Conservation (phyloP, 1,284 basidiomycete species). For the Cryptococcus sp. region DNA sequence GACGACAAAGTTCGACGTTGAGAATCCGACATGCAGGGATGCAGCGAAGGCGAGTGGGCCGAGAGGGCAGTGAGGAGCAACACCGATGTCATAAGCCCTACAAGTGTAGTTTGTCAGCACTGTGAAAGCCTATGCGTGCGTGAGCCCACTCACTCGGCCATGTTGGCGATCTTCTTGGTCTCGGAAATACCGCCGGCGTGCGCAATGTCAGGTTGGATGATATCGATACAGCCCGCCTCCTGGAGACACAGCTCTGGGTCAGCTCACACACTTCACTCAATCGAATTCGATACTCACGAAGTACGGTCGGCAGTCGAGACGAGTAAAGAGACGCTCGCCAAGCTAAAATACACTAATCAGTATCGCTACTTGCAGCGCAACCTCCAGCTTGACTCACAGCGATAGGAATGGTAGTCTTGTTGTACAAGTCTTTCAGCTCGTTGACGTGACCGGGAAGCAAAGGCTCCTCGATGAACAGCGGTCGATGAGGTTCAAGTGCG, state of each 20-base stretch:
- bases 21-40: slow-evolving; percentile 52
- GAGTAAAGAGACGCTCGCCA: slow-evolving; percentile 70
- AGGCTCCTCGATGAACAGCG: slow-evolving; percentile 76
- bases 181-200: slow-evolving; percentile 68
- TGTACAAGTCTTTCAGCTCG: slow-evolving; percentile 56
- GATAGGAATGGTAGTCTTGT: slow-evolving; percentile 56
- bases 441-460: slow-evolving; percentile 60
- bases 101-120: not conserved
- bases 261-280: not conserved
- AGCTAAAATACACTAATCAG: slow-evolving; percentile 45
- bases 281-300: slow-evolving; percentile 19
- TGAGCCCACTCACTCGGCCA: slow-evolving; percentile 59
- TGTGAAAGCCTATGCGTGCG: too few species aligned
- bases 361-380: not conserved
- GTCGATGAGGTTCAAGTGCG: slow-evolving; percentile 65
- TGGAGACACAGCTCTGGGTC: slow-evolving; percentile 56
- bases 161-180: slow-evolving; percentile 65
- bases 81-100: slow-evolving; percentile 53
- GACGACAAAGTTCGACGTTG: slow-evolving; percentile 54
- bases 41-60: slow-evolving; percentile 73
- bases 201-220: slow-evolving; percentile 71
- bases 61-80: slow-evolving; percentile 55
- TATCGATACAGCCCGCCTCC: slow-evolving; percentile 67
- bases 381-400: slow-evolving; percentile 37
- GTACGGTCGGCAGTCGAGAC: slow-evolving; percentile 70